Base-by-base conservation (phyloP, 768 basidiomycete genomes). In the Atractiella rhizophila region DNA sequence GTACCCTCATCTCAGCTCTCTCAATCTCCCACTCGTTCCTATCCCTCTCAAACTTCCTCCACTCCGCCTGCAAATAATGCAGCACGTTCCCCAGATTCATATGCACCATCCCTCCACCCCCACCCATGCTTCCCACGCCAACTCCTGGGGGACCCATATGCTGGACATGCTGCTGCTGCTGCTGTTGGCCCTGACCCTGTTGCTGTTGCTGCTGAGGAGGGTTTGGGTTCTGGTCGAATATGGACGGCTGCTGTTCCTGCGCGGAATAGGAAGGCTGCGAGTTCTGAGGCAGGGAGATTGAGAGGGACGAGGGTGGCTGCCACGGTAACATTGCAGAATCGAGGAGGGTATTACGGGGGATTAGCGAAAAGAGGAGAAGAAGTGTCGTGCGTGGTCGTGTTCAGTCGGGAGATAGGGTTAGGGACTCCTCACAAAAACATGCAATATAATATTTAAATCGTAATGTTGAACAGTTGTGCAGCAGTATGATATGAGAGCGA, bases 21-120 rank as follows among this genome's bases (percentile, higher is more conserved):
- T 96, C 91, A 54, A 98, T 98, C 66, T 98, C 91, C 88, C 88
- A 98, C 63, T 98, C 91, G 58, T 98, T 98, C 54, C 88, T 69
- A 63, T 98, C 91, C 58, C 86, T 74, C 61, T 96, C 91, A 56
- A 91, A 96, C 45, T 81, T 68, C 47, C 91, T 68, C 82, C 86
- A 94, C 65, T 98, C 91, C 18, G 81, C 82, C 64, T 98, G 91
- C 38, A 96, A 68, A 59, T 82, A 98, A 64, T 98, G 91, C 47
- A 98, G 68, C 44, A 96, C 85, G 54, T 71, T 76, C 5, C 85
- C 86, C 40, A 96, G 72, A 35, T 76, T 91, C 59, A 77, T 34
- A 37, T 49, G 24, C 28, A 47, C 8, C 20, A 40, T n/a, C 38
- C 46, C 5, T 30, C 40, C 4, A 37, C 16, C 41, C 37, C 16